Conservation (phyloP, 495 filamentous ascomycete species). For the Oidiodendron maius region DNA sequence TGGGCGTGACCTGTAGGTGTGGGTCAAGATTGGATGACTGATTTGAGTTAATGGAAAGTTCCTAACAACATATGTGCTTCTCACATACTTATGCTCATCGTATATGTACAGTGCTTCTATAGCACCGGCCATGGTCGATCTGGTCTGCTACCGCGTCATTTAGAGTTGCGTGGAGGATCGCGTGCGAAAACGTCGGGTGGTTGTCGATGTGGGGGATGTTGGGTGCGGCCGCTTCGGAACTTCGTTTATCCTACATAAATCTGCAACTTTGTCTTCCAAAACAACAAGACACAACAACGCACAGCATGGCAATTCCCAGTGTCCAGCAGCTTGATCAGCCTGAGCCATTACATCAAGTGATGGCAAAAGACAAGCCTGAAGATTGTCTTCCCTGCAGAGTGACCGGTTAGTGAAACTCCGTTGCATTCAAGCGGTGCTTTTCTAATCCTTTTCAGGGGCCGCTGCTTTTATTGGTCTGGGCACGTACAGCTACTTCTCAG, state of each 20-base stretch:
- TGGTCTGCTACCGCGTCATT: slow-evolving; percentile 19
- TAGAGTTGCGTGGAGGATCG: slow-evolving; percentile 2
- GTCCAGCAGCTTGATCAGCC: slow-evolving; percentile 11
- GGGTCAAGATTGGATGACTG: slow-evolving; percentile 44
- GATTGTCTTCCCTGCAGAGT: slow-evolving; percentile 67
- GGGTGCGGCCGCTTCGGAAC: slow-evolving; percentile 10
- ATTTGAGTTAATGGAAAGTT: slow-evolving; percentile 3
- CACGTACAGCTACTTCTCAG: slow-evolving; percentile 78
- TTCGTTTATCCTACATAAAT: neutral
- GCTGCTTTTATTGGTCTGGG: slow-evolving; percentile 86
- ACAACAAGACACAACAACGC: neutral
- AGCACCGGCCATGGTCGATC: slow-evolving; percentile 62
- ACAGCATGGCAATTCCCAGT: slow-evolving; percentile 3
- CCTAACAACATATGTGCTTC: neutral
- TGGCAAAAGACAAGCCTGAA: slow-evolving; percentile 31
- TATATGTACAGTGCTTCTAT: slow-evolving; percentile 96
- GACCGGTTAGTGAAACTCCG: slow-evolving; percentile 54
- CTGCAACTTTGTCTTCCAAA: slow-evolving; percentile 1
- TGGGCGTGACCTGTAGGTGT: slow-evolving; percentile 63
- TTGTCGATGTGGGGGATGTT: slow-evolving; percentile 8
- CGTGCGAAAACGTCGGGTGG: neutral
- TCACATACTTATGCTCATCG: slow-evolving; percentile 77
- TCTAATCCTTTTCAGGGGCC: slow-evolving; percentile 59
- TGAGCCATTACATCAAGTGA: slow-evolving; percentile 12
- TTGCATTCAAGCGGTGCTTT: no score